Conservation (phyloP, 1,284 basidiomycete species). For the Sanghuangporus baumii region DNA sequence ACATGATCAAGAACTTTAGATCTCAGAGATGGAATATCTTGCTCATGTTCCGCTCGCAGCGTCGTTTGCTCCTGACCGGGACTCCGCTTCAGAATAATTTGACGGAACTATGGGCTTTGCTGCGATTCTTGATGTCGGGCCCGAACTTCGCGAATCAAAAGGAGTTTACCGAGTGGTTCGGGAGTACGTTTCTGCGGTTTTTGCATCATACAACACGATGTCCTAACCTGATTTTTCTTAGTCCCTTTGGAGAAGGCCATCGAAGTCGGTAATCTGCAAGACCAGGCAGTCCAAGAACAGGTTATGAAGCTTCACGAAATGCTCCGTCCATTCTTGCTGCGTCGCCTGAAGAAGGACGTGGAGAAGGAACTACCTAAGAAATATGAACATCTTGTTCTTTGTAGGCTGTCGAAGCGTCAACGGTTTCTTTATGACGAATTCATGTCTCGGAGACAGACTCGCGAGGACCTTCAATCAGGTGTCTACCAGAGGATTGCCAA, state of each 20-base stretch:
- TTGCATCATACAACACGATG: neutral
- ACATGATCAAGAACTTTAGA: slow-evolving; percentile 99
- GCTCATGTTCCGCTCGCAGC: slow-evolving; percentile 89
- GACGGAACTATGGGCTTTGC: slow-evolving; percentile 91
- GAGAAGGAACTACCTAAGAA: slow-evolving; percentile 96
- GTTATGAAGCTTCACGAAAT: slow-evolving; percentile 90
- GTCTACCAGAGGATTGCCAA: slow-evolving; percentile 92
- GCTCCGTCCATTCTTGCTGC: slow-evolving; percentile 89
- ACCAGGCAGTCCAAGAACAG: slow-evolving; percentile 84
- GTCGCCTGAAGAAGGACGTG: slow-evolving; percentile 92
- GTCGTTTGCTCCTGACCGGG: slow-evolving; percentile 84
- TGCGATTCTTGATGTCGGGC: slow-evolving; percentile 96
- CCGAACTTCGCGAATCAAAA: slow-evolving; percentile 89
- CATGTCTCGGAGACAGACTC: slow-evolving; percentile 89
- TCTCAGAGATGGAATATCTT: slow-evolving; percentile 94
- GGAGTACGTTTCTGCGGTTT: slow-evolving; percentile 53
- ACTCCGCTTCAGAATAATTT: slow-evolving; percentile 96
- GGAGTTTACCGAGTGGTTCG: slow-evolving; percentile 97
- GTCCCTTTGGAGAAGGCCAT: slow-evolving; percentile 93
- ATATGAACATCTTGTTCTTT: slow-evolving; percentile 90
- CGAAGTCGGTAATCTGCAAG: slow-evolving; percentile 74
- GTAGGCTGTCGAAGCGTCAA: slow-evolving; percentile 90
- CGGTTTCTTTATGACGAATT: slow-evolving; percentile 98
- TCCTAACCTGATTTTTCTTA: slow-evolving; percentile 27
- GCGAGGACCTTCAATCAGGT: slow-evolving; percentile 81